Evolutionary conservation across 2,329 filamentous ascomycete species (phyloP).

Genomic region (Ophiognomonia clavigignenti-juglandacearum): DNA sequence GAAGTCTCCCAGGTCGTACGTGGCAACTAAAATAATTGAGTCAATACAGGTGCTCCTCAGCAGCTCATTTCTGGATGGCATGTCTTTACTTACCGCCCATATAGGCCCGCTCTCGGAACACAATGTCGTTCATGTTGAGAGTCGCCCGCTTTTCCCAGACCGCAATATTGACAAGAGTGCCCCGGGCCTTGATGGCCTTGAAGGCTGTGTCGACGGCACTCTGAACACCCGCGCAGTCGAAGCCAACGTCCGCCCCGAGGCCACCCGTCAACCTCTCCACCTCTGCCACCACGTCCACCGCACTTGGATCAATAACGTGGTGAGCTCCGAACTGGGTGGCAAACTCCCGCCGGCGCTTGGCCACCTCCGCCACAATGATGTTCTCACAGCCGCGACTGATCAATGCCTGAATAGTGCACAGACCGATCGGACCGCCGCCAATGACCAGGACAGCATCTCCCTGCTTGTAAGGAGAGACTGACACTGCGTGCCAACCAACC

Average conservation of each 20-base stretch:
- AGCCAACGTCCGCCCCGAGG: slow-evolving; percentile 18
- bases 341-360: slow-evolving; percentile 43
- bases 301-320: slow-evolving; percentile 14
- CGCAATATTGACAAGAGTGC: slow-evolving; percentile 22
- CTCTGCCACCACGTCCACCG: slow-evolving; percentile 17
- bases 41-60: neutral
- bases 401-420: slow-evolving; percentile 55
- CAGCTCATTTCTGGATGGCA: no score
- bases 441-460: slow-evolving; percentile 48
- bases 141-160: slow-evolving; percentile 21
- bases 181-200: slow-evolving; percentile 19
- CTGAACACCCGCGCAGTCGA: slow-evolving; percentile 23
- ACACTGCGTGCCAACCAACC: slow-evolving; percentile 58
- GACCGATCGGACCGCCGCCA: slow-evolving; percentile 59
- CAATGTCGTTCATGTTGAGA: slow-evolving; percentile 15
- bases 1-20: slow-evolving; percentile 17
- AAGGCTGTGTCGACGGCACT: slow-evolving; percentile 17
- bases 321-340: slow-evolving; percentile 49
- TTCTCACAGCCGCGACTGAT: slow-evolving; percentile 44
- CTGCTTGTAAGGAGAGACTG: slow-evolving; percentile 22
- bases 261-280: slow-evolving; percentile 16
- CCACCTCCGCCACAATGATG: slow-evolving; percentile 55
- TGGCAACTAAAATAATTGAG: slow-evolving; percentile 4
- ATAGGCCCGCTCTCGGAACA: slow-evolving; percentile 13
- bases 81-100: slow-evolving; percentile 18